These are phyloP conservation scores for Aspergillus leporis DNA, from an alignment of 495 filamentous ascomycete species.

Conservation along the genomic window DNA sequence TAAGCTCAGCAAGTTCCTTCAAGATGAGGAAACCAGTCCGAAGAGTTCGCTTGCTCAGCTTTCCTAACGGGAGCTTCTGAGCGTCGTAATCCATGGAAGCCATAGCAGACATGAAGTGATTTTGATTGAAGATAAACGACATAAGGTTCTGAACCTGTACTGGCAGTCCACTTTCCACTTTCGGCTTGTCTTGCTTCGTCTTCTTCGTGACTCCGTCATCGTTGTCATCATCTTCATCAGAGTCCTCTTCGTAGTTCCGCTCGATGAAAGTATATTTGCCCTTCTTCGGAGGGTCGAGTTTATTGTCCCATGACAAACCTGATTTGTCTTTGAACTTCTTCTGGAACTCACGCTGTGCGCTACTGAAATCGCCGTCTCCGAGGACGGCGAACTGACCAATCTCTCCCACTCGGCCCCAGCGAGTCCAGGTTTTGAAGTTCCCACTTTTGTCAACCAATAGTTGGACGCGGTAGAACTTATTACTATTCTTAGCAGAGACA, in stretches of 20 bases:
- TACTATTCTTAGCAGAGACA: constrained; percentile 57
- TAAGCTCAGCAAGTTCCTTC: constrained; percentile 68
- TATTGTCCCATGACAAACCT: constrained; percentile 65
- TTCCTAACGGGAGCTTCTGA: constrained; percentile 77
- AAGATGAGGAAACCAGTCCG: constrained; percentile 67
- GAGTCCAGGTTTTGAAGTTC: constrained; percentile 60
- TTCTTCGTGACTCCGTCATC: constrained; percentile 29
- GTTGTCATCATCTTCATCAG: constrained; percentile 60
- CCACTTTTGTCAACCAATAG: constrained; percentile 28
- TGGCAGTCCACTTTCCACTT: constrained; percentile 54
- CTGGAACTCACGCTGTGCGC: constrained; percentile 58
- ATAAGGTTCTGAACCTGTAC: constrained; percentile 65
- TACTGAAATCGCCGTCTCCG: constrained; percentile 35
- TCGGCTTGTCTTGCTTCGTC: constrained; percentile 24
- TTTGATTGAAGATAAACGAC: constrained; percentile 77
- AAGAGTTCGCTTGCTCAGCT: constrained; percentile 76
- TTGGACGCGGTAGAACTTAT: constrained; percentile 75
- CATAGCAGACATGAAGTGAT: constrained; percentile 66
- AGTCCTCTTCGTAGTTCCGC: constrained; percentile 64
- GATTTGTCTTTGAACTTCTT: constrained; percentile 81
- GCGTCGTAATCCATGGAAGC: constrained; percentile 71
- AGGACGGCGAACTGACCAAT: constrained; percentile 57
- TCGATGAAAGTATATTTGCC: constrained; percentile 80
- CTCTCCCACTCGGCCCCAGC: constrained; percentile 82
- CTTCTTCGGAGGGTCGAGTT: constrained; percentile 56